phyloP scores from a whole-genome alignment of 495 filamentous ascomycete genomes.

The Immersiella caudata region DNA sequence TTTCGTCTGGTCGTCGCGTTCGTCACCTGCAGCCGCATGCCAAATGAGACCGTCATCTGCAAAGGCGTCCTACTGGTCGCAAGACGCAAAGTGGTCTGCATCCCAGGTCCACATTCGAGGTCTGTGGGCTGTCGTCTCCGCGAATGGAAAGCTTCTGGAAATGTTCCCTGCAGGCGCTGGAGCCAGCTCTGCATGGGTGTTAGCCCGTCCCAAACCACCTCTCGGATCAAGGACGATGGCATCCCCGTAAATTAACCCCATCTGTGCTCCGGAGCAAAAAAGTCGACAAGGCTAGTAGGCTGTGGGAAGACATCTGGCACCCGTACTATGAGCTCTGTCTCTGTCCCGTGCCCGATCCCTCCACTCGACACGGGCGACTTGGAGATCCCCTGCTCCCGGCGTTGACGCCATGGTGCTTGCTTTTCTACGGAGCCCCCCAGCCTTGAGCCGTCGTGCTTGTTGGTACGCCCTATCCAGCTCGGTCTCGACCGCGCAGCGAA shows the following conservation, averaged over 20 bases:
- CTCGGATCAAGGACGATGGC: background rate
- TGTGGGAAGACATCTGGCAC: constrained; percentile 10
- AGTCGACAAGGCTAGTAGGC: background rate
- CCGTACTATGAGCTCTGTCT: constrained; percentile 10
- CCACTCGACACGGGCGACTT: background rate
- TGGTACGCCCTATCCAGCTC: constrained; percentile 86
- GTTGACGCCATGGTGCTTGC: constrained; percentile 4
- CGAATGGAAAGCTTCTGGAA: constrained; percentile 14
- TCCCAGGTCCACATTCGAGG: background rate
- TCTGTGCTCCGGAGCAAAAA: background rate
- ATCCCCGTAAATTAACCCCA: background rate
- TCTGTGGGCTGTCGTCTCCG: background rate
- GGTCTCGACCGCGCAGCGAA: constrained; percentile 84
- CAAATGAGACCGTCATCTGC: constrained; percentile 5
- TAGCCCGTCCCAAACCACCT: background rate
- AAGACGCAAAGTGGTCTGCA: background rate
- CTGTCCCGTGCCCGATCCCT: constrained; percentile 7
- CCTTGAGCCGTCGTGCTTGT: constrained; percentile 64
- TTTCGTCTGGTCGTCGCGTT: background rate
- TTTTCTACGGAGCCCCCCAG: constrained; percentile 36
- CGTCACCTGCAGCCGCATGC: constrained; percentile 3
- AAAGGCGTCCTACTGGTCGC: background rate
- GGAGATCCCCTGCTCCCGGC: too few species aligned
- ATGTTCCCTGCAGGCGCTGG: constrained; percentile 2
- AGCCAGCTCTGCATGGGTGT: background rate